These are phyloP conservation scores for Penicillium glabrum DNA, from an alignment of 2,329 filamentous ascomycete species.

Conservation along the genomic window DNA sequence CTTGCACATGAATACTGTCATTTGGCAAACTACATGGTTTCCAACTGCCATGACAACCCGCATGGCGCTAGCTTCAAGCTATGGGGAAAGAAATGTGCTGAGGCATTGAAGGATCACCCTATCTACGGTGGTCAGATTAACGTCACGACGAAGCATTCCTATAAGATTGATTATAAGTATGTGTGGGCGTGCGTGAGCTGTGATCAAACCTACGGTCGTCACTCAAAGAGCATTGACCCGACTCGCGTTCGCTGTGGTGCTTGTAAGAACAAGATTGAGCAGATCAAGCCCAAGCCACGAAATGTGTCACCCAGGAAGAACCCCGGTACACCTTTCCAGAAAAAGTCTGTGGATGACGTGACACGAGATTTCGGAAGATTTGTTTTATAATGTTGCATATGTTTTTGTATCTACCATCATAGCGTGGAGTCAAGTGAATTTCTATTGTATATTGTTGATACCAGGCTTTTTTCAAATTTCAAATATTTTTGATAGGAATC, in stretches of 20 bases:
- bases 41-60: constrained; percentile 69
- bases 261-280: constrained; percentile 70
- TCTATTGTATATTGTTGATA: neutral
- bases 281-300: constrained; percentile 76
- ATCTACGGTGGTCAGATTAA: constrained; percentile 63
- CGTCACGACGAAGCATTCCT: constrained; percentile 87
- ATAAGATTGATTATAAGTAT: constrained; percentile 90
- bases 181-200: constrained; percentile 77
- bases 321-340: neutral
- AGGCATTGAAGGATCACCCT: constrained; percentile 38
- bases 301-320: constrained; percentile 34
- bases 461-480: neutral
- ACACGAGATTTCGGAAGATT: constrained; percentile 7
- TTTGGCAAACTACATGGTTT: constrained; percentile 86
- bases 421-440: neutral
- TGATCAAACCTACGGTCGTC: constrained; percentile 71
- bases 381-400: constrained; percentile 2
- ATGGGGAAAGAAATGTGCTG: constrained; percentile 54
- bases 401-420: neutral
- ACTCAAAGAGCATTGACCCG: constrained; percentile 81
- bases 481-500: neutral
- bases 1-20: constrained; percentile 98
- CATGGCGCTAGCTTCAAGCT: constrained; percentile 82
- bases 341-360: constrained; percentile 7
- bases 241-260: constrained; percentile 69